These are phyloP conservation scores for Eucalyptus tenuipes DNA, from an alignment of 345 rosid genomes.

Conservation along the genomic window DNA sequence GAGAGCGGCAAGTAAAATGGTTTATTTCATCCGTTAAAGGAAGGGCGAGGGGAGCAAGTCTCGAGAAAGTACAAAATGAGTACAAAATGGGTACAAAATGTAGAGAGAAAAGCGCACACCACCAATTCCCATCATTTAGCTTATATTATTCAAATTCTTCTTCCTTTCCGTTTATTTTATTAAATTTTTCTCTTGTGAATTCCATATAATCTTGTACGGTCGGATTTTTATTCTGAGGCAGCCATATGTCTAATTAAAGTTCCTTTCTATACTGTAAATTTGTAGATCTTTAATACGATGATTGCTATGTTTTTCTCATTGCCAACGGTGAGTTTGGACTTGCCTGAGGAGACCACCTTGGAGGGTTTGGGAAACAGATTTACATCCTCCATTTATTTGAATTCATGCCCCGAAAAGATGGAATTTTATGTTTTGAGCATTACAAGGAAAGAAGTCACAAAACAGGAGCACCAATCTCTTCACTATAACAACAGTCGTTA, in stretches of 20 bases:
- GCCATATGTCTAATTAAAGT: not conserved
- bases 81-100: too few relatives aligned
- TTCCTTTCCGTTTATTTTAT: too few relatives aligned
- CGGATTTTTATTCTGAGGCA: not conserved
- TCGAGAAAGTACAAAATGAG: too few relatives aligned
- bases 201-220: too few relatives aligned
- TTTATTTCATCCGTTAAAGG: not conserved
- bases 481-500: not conserved
- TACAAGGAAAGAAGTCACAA: not conserved
- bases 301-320: not conserved
- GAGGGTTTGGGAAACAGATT: not conserved
- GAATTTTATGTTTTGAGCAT: not conserved
- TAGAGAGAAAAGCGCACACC: too few relatives aligned
- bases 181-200: not conserved
- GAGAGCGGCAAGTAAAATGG: not conserved
- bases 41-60: too few relatives aligned
- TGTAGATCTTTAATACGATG: too few relatives aligned
- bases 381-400: too few relatives aligned
- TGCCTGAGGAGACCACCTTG: not conserved
- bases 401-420: not conserved
- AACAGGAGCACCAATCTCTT: not conserved
- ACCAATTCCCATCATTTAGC: not conserved
- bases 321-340: not conserved
- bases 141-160: not conserved
- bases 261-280: not conserved